Base-by-base conservation (phyloP, 2,329 filamentous ascomycete species). In the Aspergillus luchuensis region DNA sequence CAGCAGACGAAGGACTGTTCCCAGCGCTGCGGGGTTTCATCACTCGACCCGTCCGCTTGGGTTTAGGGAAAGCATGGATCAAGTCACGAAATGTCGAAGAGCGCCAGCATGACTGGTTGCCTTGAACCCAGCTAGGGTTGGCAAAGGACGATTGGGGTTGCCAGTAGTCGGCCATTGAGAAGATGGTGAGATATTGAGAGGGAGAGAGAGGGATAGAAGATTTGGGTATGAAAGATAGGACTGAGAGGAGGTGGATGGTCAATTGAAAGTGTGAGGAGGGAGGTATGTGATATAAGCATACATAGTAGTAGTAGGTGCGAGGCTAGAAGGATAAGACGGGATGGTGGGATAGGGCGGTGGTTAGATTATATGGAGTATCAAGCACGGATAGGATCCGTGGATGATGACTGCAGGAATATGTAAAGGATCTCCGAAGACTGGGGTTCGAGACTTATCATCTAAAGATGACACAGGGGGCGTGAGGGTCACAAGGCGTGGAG, bases 21-120 rank as follows among this genome's bases (percentile, higher is more conserved):
- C 81, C 90, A 65, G 87, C 84, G 74, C 88, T 90, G 65, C 79
- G 84, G 13, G 88, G 86, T 74, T 91, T 91, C 58, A 77, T 77
- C 41, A 91, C 80, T 62, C 88, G 72, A 28, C 70, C 60, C 4
- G 63, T 66, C 23, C 82, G 84, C 85, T 87, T 60, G 79, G 77
- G 61, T 76, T 78, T 66, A 77, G 79, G 53, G 74, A 76, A 69
- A 80, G 82, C 72, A 82, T 82, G 67, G 19, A 69, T 64, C 65
- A 82, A 79, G 64, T 79, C 82, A 8, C 71, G 71, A 58, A 72
- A 67, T 25, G 63, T 67, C 41, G 66, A 58, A 28, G 67, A 56
- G 30, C 66, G 65, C 51, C 62, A 63, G 66, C 64, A 70, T 57
- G 59, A 57, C 56, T 63, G 62, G 58, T 67, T 59, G 43, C 64